Percentiles rank a stretch among this genome's conserved stretches.
phyloP scores from a whole-genome alignment of 306 rosid genomes.

The Rosa rugosa region DNA sequence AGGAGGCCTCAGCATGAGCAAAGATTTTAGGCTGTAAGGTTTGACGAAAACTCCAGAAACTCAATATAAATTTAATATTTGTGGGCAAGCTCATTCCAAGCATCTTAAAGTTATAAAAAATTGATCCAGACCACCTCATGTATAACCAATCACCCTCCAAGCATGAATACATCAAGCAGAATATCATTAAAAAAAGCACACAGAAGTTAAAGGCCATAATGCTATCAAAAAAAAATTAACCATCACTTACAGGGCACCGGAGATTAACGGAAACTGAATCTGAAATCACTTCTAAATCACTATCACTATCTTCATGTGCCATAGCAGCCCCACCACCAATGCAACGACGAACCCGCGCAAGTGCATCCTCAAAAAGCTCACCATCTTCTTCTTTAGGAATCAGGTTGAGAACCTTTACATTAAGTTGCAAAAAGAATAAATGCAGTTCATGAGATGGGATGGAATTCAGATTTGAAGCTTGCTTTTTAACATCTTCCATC shows the following conservation, averaged over 20 bases:
- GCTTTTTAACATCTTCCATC: slow-evolving; percentile 1
- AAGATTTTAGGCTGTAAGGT: neutral
- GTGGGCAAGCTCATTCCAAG: neutral
- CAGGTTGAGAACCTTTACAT: slow-evolving; percentile 55
- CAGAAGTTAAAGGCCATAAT: neutral
- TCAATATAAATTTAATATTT: neutral
- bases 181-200: neutral
- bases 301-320: slow-evolving; percentile 80
- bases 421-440: neutral
- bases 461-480: slow-evolving; percentile 1
- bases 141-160: neutral
- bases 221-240: neutral
- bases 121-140: neutral
- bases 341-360: slow-evolving; percentile 78
- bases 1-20: neutral
- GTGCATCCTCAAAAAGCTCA: slow-evolving; percentile 85
- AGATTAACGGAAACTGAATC: slow-evolving; percentile 78
- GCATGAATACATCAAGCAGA: neutral
- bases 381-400: slow-evolving; percentile 88
- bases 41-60: neutral
- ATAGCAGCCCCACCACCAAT: slow-evolving; percentile 77
- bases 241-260: slow-evolving; percentile 87
- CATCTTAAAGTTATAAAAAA: neutral
- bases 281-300: slow-evolving; percentile 96
- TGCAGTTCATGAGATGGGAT: neutral